Evolutionary conservation across 805 yeast species (phyloP), one percentile per base, ranked within the genome.

Genomic region (Candida quercuum): DNA sequence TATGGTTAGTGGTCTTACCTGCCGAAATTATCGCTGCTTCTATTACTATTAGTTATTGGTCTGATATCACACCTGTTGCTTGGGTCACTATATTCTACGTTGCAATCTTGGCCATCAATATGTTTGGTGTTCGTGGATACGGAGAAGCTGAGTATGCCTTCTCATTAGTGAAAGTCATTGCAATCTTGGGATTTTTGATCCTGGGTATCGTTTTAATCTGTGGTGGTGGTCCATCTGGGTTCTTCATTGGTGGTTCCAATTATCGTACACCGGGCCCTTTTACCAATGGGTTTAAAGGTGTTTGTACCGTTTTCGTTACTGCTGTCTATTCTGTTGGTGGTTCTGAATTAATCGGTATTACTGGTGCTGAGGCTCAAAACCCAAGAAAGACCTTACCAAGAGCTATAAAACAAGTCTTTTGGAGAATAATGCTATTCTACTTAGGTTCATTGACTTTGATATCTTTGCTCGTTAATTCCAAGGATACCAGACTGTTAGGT

Each of bases 201-300:
- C 54, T 73, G 21, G 83, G 81, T 19, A 57, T 69, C 39, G 62
- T 74, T 11, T 52, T 74, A 15, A 55, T 69, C 7, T 63, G 71
- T 49, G 78, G 76, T 42, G 74, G 71, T 37, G 68, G 71, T 35
- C 77, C 78, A 38, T 46, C 45, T 10, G 61, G 63, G 36, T 69
- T 67, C 4, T 66, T 66, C 40, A 54, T 71, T 25, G 69, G 74
- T 36, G 72, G 68, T 26, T 54, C 55, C 36, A 65, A 71, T 50
- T 73, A 75, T 70, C 56, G 59, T 42, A 42, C 64, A 35, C 78
- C 78, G 13, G 91, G 91, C 35, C 78, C 88, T 0, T 80, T 84
- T 51, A 72, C 76, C 10, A 58, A 74, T 33, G 71, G 76, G 8
- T 74, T 74, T 52, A 73, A 74, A 46, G 78, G 78, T 46, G 63